Evolutionary conservation across 2,329 filamentous ascomycete species (phyloP).

Genomic region (Stromatinia cepivora): DNA sequence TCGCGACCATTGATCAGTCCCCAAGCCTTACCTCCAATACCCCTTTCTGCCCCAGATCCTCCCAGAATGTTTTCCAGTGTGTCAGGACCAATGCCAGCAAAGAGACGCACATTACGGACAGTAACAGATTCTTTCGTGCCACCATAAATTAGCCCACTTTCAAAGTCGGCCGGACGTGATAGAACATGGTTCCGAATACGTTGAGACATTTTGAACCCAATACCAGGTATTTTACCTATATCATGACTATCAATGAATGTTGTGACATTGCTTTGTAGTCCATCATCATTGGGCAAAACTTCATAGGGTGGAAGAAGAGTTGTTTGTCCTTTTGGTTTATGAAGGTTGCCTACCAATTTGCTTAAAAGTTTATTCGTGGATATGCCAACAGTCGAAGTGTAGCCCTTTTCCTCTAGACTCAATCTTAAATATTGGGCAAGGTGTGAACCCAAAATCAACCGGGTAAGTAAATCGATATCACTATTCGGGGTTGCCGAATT

Average conservation of each 20-base stretch:
- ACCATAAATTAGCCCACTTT: slow-evolving; percentile 49
- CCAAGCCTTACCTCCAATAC: slow-evolving; percentile 74
- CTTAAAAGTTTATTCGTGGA: slow-evolving; percentile 83
- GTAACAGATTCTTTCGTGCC: slow-evolving; percentile 58
- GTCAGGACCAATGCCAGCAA: slow-evolving; percentile 62
- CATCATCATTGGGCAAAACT: slow-evolving; percentile 33
- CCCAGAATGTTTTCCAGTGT: slow-evolving; percentile 68
- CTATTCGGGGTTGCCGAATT: slow-evolving; percentile 21
- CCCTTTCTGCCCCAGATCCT: slow-evolving; percentile 68
- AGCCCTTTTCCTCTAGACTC: slow-evolving; percentile 71
- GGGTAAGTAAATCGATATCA: slow-evolving; percentile 39
- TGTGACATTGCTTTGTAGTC: slow-evolving; percentile 52
- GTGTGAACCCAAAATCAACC: slow-evolving; percentile 77
- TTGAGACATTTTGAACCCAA: slow-evolving; percentile 77
- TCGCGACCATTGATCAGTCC: slow-evolving; percentile 79
- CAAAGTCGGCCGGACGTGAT: slow-evolving; percentile 45
- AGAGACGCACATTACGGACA: slow-evolving; percentile 63
- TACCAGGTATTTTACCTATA: slow-evolving; percentile 79
- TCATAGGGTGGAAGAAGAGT: slow-evolving; percentile 69
- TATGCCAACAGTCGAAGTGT: slow-evolving; percentile 84
- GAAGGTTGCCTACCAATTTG: slow-evolving; percentile 78
- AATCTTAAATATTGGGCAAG: slow-evolving; percentile 72
- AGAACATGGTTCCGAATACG: slow-evolving; percentile 63
- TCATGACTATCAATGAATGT: slow-evolving; percentile 74
- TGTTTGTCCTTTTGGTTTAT: slow-evolving; percentile 89